Conservation (phyloP, 139 green algal genomes). For the Chlorella sp. region DNA sequence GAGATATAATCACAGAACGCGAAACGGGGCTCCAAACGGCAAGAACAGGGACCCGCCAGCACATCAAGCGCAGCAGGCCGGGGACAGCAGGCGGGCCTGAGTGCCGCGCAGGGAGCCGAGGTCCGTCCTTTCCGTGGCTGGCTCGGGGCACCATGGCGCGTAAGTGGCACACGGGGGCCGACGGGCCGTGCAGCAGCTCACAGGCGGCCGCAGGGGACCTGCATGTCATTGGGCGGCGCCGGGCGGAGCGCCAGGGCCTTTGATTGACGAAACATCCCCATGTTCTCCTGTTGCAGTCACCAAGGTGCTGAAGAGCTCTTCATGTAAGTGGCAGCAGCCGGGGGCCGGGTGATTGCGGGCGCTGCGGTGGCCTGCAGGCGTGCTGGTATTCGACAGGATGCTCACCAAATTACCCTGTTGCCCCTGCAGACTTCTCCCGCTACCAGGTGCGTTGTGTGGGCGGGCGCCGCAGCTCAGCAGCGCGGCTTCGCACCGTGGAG, state of each 20-base stretch:
- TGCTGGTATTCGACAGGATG: not conserved
- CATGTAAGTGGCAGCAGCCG: slow-evolving; percentile 19
- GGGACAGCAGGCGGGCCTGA: no score
- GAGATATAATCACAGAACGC: not conserved
- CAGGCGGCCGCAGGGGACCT: not conserved
- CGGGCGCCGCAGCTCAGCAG: not conserved
- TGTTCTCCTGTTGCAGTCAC: slow-evolving; percentile 8
- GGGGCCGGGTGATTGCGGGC: not conserved
- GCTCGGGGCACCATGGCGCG: slow-evolving; percentile 26
- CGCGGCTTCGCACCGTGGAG: not conserved
- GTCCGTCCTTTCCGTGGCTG: not conserved
- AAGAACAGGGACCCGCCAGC: no score
- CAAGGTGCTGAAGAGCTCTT: slow-evolving; percentile 31
- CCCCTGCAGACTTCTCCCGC: slow-evolving; percentile 38
- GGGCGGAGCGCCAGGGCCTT: not conserved
- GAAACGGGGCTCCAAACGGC: no score
- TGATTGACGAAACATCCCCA: not conserved
- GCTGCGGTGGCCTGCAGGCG: not conserved
- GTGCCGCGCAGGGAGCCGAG: not conserved
- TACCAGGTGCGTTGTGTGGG: slow-evolving; percentile 30
- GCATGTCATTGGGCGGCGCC: slow-evolving; percentile 17
- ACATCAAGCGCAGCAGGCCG: no score
- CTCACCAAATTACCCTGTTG: not conserved
- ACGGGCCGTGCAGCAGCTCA: not conserved
- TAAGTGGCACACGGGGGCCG: not conserved